Evolutionary conservation across 768 basidiomycete species (phyloP).

Genomic region (Phlegmacium glaucopus): DNA sequence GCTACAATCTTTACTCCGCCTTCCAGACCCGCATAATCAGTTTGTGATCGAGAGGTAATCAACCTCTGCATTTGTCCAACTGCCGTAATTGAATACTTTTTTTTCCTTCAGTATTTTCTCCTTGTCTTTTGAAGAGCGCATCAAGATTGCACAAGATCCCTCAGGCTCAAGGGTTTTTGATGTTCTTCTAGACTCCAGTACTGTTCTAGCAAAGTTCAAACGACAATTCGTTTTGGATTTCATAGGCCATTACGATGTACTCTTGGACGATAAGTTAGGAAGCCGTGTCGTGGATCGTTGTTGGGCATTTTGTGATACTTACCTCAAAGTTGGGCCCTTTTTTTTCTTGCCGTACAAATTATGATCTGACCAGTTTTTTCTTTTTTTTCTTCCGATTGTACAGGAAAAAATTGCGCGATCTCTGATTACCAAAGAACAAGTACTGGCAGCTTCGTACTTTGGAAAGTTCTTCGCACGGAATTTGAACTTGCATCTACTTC

Average conservation of each 20-base stretch:
- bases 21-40: constrained; percentile 64
- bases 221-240: constrained; percentile 71
- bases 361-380: too few relatives aligned
- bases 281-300: constrained; percentile 88
- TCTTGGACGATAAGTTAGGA: constrained; percentile 90
- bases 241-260: constrained; percentile 71
- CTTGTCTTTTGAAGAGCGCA: constrained; percentile 54
- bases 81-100: background rate
- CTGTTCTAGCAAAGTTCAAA: constrained; percentile 61
- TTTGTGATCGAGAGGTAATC: constrained; percentile 66
- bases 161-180: constrained; percentile 82
- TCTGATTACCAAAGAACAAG: constrained; percentile 65
- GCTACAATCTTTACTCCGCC: constrained; percentile 75
- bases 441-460: constrained; percentile 73
- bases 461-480: constrained; percentile 85
- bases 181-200: constrained; percentile 63
- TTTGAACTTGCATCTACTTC: constrained; percentile 73
- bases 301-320: constrained; percentile 90
- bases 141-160: constrained; percentile 48
- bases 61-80: background rate
- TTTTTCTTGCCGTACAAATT: too few relatives aligned
- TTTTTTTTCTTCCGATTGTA: too few relatives aligned
- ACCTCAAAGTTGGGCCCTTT: constrained; percentile 64
- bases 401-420: constrained; percentile 93
- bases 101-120: constrained; percentile 48